These are phyloP conservation scores for Annona cherimola DNA, from an alignment of 164 flowering plant genomes.

Conservation along the genomic window DNA sequence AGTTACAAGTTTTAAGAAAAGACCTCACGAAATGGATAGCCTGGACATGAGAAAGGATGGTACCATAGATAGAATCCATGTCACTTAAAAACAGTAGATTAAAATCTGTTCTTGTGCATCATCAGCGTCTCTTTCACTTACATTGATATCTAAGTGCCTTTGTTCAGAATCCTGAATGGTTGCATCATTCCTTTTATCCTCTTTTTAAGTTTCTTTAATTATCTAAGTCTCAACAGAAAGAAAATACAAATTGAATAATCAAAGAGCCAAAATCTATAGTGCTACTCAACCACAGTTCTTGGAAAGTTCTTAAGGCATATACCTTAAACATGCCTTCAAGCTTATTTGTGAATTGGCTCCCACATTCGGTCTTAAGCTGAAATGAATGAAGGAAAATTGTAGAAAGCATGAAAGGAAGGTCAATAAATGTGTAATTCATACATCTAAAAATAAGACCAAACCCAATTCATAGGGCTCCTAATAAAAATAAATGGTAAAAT, in stretches of 20 bases:
- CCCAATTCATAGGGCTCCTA: too few relatives aligned
- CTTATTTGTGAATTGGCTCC: conserved; percentile 98
- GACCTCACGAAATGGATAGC: too few relatives aligned
- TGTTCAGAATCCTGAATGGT: not conserved
- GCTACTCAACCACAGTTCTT: not conserved
- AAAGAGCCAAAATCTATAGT: not conserved
- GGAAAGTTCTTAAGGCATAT: not conserved
- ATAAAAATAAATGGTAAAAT: not conserved
- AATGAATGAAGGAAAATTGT: conserved; percentile 11
- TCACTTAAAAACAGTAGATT: too few relatives aligned
- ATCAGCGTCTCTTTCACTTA: not conserved
- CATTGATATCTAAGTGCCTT: not conserved
- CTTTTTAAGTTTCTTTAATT: not conserved
- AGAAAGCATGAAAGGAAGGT: not conserved
- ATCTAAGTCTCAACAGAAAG: not conserved
- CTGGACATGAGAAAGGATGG: too few relatives aligned
- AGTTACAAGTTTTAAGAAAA: too few relatives aligned
- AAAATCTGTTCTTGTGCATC: not conserved
- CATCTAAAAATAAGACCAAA: not conserved
- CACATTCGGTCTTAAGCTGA: conserved; percentile 99
- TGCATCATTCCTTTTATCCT: not conserved
- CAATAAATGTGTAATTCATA: not conserved
- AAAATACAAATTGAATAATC: not conserved
- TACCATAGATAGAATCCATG: too few relatives aligned
- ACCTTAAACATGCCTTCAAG: conserved; percentile 99